Evolutionary conservation across 2,329 filamentous ascomycete genomes (phyloP), one percentile per base, ranked within the genome.

Genomic region (Metarhizium rileyi): DNA sequence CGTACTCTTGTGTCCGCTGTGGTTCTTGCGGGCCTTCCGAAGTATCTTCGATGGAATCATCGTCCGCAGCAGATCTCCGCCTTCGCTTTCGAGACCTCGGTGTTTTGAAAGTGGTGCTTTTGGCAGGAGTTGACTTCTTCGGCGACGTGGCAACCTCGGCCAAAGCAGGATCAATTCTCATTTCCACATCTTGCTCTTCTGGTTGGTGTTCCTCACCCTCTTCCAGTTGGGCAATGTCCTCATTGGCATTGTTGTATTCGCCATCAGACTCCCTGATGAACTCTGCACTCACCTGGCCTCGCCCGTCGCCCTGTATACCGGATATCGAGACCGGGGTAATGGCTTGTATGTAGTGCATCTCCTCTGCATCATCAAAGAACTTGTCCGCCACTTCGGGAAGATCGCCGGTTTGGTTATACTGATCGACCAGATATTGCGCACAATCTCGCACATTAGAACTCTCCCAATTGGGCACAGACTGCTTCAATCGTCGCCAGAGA

Each of bases 401-500:
- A 28, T 60, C 57, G 43, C 63, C 61, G 5, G 58, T 59, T 48
- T 65, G 59, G 43, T 65, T 60, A 45, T 67, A 69, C 27, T 59
- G 49, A 2, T 66, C 61, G 1, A 69, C 41, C 2, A 72, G 55
- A 47, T 63, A 61, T 28, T 63, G 62, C 3, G 69, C 63, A 48
- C 63, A 63, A 18, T 71, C 63, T 30, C 61, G 60, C 4, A 67
- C 62, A 1, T 59, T 58, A 55, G 61, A 63, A 5, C 53, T 46
- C 18, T 66, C 57, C 51, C 58, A 61, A 5, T 54, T 57, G 0
- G 67, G 66, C 1, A 70, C 61, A 1, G 52, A 59, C 42, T 63
- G 60, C 51, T 63, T 66, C 43, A 71, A 53, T 4, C 70, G 66
- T 45, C 60, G 60, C 70, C 70, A 72, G 4, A 70, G 55, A 4